phyloP scores from a whole-genome alignment of 139 green algal species.

The Auxenochlorella pyrenoidosa region DNA sequence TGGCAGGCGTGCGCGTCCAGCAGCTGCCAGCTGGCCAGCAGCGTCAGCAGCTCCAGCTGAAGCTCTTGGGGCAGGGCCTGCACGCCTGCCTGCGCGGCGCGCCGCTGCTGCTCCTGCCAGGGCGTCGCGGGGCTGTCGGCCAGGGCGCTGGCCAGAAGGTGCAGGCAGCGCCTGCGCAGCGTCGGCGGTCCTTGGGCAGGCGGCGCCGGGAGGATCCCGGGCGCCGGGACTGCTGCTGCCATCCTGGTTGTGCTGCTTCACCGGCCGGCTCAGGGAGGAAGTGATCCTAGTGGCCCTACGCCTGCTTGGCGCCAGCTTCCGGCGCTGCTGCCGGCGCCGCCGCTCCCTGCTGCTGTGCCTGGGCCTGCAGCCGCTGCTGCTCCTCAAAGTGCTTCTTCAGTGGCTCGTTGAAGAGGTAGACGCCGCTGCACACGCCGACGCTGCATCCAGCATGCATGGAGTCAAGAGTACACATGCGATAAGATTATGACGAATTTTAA shows the following conservation, averaged over 20 bases:
- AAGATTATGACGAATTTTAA: too few species aligned
- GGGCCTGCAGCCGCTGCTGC: conserved; percentile 1
- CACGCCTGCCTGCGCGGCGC: neutral
- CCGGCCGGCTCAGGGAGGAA: too few species aligned
- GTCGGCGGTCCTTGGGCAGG: neutral
- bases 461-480: too few species aligned
- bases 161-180: conserved; percentile 23
- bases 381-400: conserved; percentile 22
- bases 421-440: neutral
- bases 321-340: neutral
- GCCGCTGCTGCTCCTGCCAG: neutral
- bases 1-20: neutral
- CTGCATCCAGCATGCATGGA: neutral
- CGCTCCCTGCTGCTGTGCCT: conserved; percentile 3
- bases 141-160: neutral
- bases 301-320: neutral
- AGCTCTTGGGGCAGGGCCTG: conserved; percentile 4
- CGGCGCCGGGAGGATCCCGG: neutral
- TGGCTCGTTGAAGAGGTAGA: conserved; percentile 30
- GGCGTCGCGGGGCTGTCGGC: neutral
- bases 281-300: neutral
- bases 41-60: conserved; percentile 11
- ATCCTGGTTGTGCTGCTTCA: too few species aligned
- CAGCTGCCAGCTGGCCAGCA: conserved; percentile 28
- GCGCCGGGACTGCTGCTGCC: too few species aligned